Percentiles rank a stretch among this genome's conserved stretches.
Evolutionary conservation across 2,329 filamentous ascomycete genomes (phyloP).

Genomic region (Colletotrichum tanaceti): DNA sequence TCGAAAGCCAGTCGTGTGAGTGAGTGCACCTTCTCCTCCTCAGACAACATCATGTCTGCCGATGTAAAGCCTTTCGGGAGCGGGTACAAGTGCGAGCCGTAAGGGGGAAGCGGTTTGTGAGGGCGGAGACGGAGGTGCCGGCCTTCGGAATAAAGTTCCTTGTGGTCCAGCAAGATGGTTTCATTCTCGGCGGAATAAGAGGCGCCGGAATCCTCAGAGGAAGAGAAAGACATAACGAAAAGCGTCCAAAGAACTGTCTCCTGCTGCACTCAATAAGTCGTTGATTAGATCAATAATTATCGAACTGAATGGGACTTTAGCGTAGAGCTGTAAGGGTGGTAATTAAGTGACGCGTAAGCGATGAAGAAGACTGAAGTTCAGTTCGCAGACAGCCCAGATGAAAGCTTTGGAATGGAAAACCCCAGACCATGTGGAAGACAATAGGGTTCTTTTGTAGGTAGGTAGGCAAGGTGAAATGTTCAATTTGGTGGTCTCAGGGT

Average conservation of each 20-base stretch:
- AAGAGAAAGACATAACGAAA: background rate
- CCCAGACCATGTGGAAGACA: background rate
- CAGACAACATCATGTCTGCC: background rate
- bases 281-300: background rate
- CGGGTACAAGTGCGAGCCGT: constrained; percentile 11
- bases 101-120: constrained; percentile 7
- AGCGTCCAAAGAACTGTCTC: background rate
- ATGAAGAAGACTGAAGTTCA: background rate
- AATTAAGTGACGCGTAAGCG: background rate
- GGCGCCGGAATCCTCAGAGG: background rate
- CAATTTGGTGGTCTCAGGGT: background rate
- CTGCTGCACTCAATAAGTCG: background rate
- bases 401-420: background rate
- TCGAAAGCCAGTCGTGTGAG: background rate
- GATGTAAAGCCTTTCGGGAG: background rate
- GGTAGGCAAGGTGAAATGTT: background rate
- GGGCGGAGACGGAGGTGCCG: background rate
- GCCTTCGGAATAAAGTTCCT: background rate
- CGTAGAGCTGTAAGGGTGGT: background rate
- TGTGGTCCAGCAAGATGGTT: background rate
- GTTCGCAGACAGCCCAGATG: background rate
- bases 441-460: background rate
- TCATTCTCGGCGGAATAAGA: background rate
- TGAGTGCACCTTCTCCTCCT: background rate
- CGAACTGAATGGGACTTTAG: background rate